Evolutionary conservation across 495 filamentous ascomycete genomes (phyloP).

Genomic region (Amphirosellinia nigrospora): DNA sequence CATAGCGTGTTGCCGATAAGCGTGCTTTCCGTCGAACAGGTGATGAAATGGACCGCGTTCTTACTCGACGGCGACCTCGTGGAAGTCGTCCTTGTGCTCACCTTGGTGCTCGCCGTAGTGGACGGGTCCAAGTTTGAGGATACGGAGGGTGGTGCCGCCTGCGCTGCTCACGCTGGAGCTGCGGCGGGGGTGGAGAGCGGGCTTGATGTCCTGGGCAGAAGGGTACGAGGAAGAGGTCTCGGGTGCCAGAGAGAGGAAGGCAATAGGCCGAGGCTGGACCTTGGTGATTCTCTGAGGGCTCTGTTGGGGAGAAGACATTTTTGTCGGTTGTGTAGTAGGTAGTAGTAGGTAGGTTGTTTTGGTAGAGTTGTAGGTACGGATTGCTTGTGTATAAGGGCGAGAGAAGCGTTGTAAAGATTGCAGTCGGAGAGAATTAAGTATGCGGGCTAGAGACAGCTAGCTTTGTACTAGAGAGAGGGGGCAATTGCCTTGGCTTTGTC

Average conservation of each 20-base stretch:
- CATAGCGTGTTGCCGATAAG: neutral
- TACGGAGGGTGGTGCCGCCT: slow-evolving; percentile 39
- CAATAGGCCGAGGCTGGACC: slow-evolving; percentile 41
- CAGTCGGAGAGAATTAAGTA: neutral
- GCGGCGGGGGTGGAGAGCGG: slow-evolving; percentile 32
- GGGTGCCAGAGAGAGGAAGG: slow-evolving; percentile 54
- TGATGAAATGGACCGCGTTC: neutral
- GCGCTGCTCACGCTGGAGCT: slow-evolving; percentile 42
- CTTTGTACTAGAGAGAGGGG: slow-evolving; percentile 9
- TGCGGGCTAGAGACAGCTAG: slow-evolving; percentile 14
- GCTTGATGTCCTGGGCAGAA: slow-evolving; percentile 39
- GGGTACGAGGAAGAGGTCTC: slow-evolving; percentile 53
- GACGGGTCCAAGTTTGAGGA: slow-evolving; percentile 58
- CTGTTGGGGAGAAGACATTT: slow-evolving; percentile 35
- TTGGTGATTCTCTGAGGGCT: slow-evolving; percentile 31
- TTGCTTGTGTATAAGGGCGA: slow-evolving; percentile 19
- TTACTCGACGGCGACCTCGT: slow-evolving; percentile 52
- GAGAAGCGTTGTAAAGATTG: slow-evolving; percentile 24
- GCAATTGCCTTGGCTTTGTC: slow-evolving; percentile 10
- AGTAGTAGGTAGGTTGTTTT: too few species aligned
- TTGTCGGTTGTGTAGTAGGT: slow-evolving; percentile 20
- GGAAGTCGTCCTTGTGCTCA: slow-evolving; percentile 51
- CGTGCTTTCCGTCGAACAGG: neutral
- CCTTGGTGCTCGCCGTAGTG: slow-evolving; percentile 56
- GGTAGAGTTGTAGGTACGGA: slow-evolving; percentile 19